Evolutionary conservation across 2,329 filamentous ascomycete genomes (phyloP), one percentile per base, ranked within the genome.

Genomic region (Botrytis fabae): DNA sequence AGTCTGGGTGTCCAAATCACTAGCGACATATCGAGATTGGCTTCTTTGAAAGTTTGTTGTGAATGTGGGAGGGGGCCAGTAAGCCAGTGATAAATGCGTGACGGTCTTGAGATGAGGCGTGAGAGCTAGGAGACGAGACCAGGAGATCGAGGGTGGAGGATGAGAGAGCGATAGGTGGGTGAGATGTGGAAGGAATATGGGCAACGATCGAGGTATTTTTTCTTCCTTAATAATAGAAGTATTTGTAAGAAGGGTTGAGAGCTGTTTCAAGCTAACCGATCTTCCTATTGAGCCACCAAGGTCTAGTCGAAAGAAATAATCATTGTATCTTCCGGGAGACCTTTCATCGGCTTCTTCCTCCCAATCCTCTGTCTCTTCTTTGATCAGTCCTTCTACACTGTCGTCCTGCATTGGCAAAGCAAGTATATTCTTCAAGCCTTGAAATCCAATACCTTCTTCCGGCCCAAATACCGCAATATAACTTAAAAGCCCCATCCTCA

Each of bases 51-150:
- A 85, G 75, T 87, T 86, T 14, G 87, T 86, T 2, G 87, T 88
- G n/a, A 89, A 81, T 25, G 84, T 85, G 2, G 89, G 89, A 68
- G 85, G 84, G 1, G 89, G 89, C 89, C 89, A 91, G 78, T 86
- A 87, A 25, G 88, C 88, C 10, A 91, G 83, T 75, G 86, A 89
- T 59, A 91, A 82, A 77, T 91, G 88, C 2, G 89, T 91, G 57
- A 91, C 80, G 22, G 83, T 85, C 0, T 84, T 84, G 10, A 89
- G 79, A 75, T 86, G 88, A 18, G 82, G 79, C 0, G 87, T 85
- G n/a, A 91, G 80, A 2, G 83, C 77, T 38, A 91, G 82, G 7
- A 91, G 84, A 51, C 89, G 87, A 65, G 85, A 86, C 89, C 89
- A 91, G 1, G 88, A 89, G 25, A 84, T 83, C 9, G 80, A 79